Base-by-base conservation (phyloP, 352 stramenopile genomes). In the Pythium aquatile region DNA sequence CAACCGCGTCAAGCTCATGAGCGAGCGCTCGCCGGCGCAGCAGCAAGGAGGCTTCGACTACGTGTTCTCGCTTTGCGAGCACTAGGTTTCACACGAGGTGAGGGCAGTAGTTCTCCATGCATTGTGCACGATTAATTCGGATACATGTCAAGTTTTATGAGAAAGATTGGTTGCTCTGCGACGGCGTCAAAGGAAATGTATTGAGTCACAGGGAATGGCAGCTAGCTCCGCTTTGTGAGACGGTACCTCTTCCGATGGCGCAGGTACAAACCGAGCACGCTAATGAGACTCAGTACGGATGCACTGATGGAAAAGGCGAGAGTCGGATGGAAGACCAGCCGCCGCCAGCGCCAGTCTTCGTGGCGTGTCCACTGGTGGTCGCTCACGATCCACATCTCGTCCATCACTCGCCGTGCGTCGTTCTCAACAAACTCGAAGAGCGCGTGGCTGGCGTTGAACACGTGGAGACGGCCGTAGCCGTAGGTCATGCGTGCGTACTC, bases 391-490 rank as follows among this genome's bases (percentile, higher is more conserved):
- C 70, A 76, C 13, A 68, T 55, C 24, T 56, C 51, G 63, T 81
- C 71, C 6, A 51, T 68, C 11, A 79, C 72, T 10, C 56, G 32
- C 4, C 59, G 54, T 24, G 69, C 71, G 1, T 55, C 53, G 14
- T 63, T 61, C 29, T 63, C 70, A 10, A 81, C 46, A 42, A 77
- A 81, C 55, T 81, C 74, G 28, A 78, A 70, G 8, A 63, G 65
- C 30, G 68, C 68, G 26, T 81, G 74, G 5, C 58, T 72, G 13
- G 61, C 58, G 46, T 79, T 81, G 55, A 53, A 66, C 39, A 81
- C 65, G 29, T 79, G 74, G 11, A 81, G 20, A 9, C 74, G 59
- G 11, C 65, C 72, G 58, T 81, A 77, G 13, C 72, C 74, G 44
- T 77, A 77, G 40, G 55, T 69, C 63, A 33, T 71, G 59, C 61